These are phyloP conservation scores for Cladosporium sp. DNA, from an alignment of 2,329 filamentous ascomycete genomes.

Conservation along the genomic window DNA sequence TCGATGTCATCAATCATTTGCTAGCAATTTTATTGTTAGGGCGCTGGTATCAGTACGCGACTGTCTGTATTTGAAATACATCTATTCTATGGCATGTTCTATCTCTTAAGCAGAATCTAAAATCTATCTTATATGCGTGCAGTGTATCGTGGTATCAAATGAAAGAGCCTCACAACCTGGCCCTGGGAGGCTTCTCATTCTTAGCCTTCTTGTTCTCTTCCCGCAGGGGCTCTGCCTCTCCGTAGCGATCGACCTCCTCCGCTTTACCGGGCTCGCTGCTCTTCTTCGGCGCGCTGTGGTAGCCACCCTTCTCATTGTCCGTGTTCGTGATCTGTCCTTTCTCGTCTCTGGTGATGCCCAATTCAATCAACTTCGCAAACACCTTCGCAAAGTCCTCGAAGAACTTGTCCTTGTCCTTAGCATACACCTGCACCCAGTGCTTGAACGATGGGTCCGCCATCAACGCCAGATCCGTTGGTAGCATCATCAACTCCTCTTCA, in stretches of 20 bases:
- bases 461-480: slow-evolving; percentile 58
- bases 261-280: slow-evolving; percentile 33
- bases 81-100: neutral
- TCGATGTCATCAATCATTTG: too few relatives aligned
- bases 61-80: too few relatives aligned
- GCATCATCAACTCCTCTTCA: slow-evolving; percentile 58
- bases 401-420: slow-evolving; percentile 55
- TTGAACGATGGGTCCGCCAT: slow-evolving; percentile 48
- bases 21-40: too few relatives aligned
- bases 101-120: neutral
- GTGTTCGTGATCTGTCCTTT: slow-evolving; percentile 49
- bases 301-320: slow-evolving; percentile 53
- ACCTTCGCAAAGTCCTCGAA: slow-evolving; percentile 54
- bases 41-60: too few relatives aligned
- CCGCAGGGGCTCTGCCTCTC: slow-evolving; percentile 37
- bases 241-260: slow-evolving; percentile 28
- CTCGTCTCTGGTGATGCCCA: slow-evolving; percentile 53
- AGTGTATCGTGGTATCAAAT: slow-evolving; percentile 7
- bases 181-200: slow-evolving; percentile 25
- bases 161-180: slow-evolving; percentile 32
- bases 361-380: slow-evolving; percentile 55
- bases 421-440: slow-evolving; percentile 54
- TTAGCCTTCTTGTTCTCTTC: slow-evolving; percentile 31
- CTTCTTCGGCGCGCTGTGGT: slow-evolving; percentile 54
- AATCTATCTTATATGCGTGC: neutral